Evolutionary conservation across 306 rosid species (phyloP), one percentile per base, ranked within the genome.

Genomic region (Pterocarpus macrocarpus): DNA sequence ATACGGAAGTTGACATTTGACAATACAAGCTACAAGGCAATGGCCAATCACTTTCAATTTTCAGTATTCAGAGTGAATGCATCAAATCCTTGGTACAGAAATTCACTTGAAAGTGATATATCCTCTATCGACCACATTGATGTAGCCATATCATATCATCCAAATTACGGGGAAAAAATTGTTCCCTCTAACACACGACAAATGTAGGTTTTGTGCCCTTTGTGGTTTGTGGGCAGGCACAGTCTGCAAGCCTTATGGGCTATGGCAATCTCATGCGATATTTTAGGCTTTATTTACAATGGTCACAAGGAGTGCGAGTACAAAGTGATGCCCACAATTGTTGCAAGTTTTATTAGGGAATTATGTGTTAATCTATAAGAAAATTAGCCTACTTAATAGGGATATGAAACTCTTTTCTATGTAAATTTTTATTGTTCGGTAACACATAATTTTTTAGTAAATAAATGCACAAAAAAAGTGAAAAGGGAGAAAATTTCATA

Each of bases 21-120:
- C 83, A 65, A 78, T 45, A 44, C 83, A 71, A 16, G 28, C 62
- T 9, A 80, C 36, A 47, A 65, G 35, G 52, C 58, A 22, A 12
- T 36, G 80, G 28, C 52, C 80, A 78, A 78, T 83, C 80, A 73
- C 74, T 79, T 73, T 79, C 83, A 66, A 79, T 10, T 73, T 73
- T 78, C 75, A 73, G 9, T 28, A 16, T 38, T 33, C 30, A 30
- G 57, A 38, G n/a, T 58, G 65, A 43, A 39, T n/a, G 33, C 11
- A 77, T 63, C 63, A 82, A 82, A 61, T 6, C 32, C 52, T 65
- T 72, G 11, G 35, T 38, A 52, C 59, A 49, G 50, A 73, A 83
- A 78, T 49, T 73, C 34, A 58, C 8, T 66, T 73, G 81, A 79
- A 83, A 79, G 79, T 58, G 86, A 83, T 78, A 8, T 78, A 56